These are phyloP conservation scores for Tritrichomonas foetus DNA, from an alignment of 208 protist genomes.

Conservation along the genomic window DNA sequence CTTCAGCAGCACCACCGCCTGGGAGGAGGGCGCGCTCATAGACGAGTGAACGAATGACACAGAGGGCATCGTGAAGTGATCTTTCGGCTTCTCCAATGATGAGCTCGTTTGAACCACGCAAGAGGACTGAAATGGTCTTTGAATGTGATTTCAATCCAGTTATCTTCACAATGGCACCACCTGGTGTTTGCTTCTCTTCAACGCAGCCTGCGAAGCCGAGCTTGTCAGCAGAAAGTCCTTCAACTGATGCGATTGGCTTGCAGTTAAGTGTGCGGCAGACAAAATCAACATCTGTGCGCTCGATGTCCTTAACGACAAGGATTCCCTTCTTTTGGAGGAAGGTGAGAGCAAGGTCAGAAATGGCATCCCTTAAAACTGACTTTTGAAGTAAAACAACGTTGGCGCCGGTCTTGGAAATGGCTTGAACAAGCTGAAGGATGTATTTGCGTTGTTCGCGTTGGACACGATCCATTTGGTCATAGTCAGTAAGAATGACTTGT, in stretches of 20 bases:
- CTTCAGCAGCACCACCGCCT: conserved; percentile 92
- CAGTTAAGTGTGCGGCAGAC: conserved; percentile 92
- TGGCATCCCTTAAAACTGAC: conserved; percentile 92
- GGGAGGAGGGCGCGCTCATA: conserved; percentile 79
- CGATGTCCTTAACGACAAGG: conserved; percentile 95
- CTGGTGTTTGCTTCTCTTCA: conserved; percentile 70
- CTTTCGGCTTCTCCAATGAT: conserved; percentile 91
- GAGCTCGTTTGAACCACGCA: conserved; percentile 87
- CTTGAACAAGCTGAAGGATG: conserved; percentile 89
- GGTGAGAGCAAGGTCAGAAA: conserved; percentile 90
- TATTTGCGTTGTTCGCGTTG: conserved; percentile 93
- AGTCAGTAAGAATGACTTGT: conserved; percentile 86
- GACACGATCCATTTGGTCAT: conserved; percentile 92
- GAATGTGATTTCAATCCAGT: conserved; percentile 75
- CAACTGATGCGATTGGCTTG: conserved; percentile 85
- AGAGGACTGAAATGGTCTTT: conserved; percentile 86
- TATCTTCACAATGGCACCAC: conserved; percentile 66
- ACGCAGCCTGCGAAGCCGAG: conserved; percentile 84
- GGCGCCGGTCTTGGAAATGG: conserved; percentile 86
- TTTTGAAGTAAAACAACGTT: conserved; percentile 99
- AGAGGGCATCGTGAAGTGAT: conserved; percentile 98
- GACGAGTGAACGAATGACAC: conserved; percentile 95
- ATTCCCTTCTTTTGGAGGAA: conserved; percentile 98
- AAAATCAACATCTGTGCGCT: conserved; percentile 96
- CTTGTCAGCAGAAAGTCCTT: conserved; percentile 88